Evolutionary conservation across 2,329 filamentous ascomycete species (phyloP), one percentile per base, ranked within the genome.

Genomic region (Stagonosporopsis rhizophila): DNA sequence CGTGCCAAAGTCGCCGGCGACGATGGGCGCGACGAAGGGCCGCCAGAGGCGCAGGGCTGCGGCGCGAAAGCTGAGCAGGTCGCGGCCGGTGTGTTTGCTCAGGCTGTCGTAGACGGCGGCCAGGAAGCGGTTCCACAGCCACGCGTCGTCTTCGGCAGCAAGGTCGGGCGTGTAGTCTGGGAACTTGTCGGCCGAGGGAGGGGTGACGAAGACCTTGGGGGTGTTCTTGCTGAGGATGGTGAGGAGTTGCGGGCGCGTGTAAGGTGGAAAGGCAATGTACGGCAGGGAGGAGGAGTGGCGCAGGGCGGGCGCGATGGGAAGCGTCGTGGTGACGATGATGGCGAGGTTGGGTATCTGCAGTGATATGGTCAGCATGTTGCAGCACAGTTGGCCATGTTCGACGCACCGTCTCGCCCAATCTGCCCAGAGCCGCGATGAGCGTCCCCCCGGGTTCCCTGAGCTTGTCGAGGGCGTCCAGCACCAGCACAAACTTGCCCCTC

Each of bases 91-190:
- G 42, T 91, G 87, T 61, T 89, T 91, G 44, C 89, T 87, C 12
- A 98, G 82, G 1, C 93, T 87, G 72, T 99, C 95, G 82, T 96
- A 95, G 14, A 96, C 87, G 4, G 91, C 91, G 44, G 86, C 86
- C 59, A 89, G 86, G 79, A 96, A 98, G 40, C 92, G 87, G 14
- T 86, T 80, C 89, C 90, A 95, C 15, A 94, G 84, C 76, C 89
- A 89, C 22, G 78, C 73, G 9, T 89, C 89, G 79, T 87, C 77
- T 80, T 87, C 68, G 73, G 78, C 64, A 79, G 81, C 78, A 14
- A 77, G 64, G 38, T 80, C 77, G 34, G 75, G 70, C 7, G 79
- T 79, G 61, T 82, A 81, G 52, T 82, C 79, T 14, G 69, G 69
- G 25, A 64, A 73, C 61, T 84, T 80, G 9, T 82, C 59, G 46